Evolutionary conservation across 148 eudicot species (phyloP).

Genomic region (Diospyros lotus): DNA sequence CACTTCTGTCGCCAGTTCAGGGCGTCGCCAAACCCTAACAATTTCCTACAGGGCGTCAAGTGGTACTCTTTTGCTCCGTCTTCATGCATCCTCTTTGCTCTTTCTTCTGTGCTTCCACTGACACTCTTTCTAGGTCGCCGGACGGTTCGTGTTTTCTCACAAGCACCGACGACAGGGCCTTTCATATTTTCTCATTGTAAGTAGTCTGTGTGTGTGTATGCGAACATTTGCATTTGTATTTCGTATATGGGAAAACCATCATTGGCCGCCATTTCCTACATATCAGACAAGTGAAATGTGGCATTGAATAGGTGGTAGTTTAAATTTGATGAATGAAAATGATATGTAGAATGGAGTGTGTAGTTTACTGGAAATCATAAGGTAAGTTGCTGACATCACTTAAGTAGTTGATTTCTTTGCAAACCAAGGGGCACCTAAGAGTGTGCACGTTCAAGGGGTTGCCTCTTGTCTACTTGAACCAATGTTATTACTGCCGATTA

Average conservation of each 20-base stretch:
- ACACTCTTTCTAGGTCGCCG: conserved; percentile 61
- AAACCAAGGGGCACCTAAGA: too few species aligned
- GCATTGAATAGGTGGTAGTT: not conserved
- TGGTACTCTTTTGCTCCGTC: conserved; percentile 38
- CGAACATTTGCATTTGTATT: not conserved
- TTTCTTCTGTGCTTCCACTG: not conserved
- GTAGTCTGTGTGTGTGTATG: conserved; percentile 2
- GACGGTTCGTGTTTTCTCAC: conserved; percentile 87
- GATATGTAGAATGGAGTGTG: not conserved
- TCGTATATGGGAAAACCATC: not conserved
- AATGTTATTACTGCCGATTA: too few species aligned
- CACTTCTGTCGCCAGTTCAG: conserved; percentile 75
- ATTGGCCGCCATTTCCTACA: too few species aligned
- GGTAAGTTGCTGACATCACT: not conserved
- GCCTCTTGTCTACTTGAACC: too few species aligned
- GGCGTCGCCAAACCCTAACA: conserved; percentile 61
- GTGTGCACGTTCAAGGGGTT: too few species aligned
- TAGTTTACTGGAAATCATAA: not conserved
- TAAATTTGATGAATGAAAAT: not conserved
- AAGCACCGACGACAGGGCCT: conserved; percentile 67
- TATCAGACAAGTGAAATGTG: too few species aligned
- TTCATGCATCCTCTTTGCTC: not conserved
- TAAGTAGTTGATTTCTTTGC: too few species aligned
- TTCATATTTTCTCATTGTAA: conserved; percentile 66
- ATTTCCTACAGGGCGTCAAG: conserved; percentile 77